phyloP scores from a whole-genome alignment of 257 asterid genomes.

The Penstemon newberryi region DNA sequence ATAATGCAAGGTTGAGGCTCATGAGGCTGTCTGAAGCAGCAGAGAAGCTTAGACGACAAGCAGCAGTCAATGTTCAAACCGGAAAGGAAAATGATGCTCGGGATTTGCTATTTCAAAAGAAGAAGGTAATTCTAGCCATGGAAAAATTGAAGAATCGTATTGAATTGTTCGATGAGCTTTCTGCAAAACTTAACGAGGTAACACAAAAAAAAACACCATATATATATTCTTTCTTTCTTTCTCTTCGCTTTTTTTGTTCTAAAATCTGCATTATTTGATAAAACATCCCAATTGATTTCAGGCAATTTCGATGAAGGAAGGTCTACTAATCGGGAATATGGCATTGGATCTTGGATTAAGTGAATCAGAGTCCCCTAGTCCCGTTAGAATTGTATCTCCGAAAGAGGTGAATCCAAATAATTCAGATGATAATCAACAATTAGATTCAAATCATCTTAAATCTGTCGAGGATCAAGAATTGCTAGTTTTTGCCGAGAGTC shows the following conservation, averaged over 20 bases:
- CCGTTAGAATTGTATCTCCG: conserved; percentile 67
- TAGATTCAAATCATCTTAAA: conserved; percentile 28
- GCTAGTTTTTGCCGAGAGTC: conserved; percentile 31
- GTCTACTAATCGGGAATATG: conserved; percentile 72
- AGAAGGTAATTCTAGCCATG: conserved; percentile 87
- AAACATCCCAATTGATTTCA: conserved; percentile 35
- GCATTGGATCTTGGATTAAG: conserved; percentile 55
- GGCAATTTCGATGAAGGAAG: conserved; percentile 83
- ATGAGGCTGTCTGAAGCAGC: conserved; percentile 89
- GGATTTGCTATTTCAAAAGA: conserved; percentile 76
- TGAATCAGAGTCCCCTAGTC: conserved; percentile 40
- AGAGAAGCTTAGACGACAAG: conserved; percentile 77
- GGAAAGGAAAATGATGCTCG: conserved; percentile 85
- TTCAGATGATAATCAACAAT: conserved; percentile 33
- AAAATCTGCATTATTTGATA: not conserved
- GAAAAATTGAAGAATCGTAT: conserved; percentile 81
- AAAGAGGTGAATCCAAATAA: conserved; percentile 36
- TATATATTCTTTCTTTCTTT: not conserved
- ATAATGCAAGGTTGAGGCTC: conserved; percentile 74
- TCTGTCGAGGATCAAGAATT: conserved; percentile 35
- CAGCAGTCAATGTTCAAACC: conserved; percentile 63
- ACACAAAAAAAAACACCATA: not conserved
- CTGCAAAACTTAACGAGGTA: conserved; percentile 78
- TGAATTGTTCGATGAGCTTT: conserved; percentile 73
- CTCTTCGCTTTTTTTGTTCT: not conserved